Base-by-base conservation (phyloP, 345 rosid species). In the Gossypium longicalyx region DNA sequence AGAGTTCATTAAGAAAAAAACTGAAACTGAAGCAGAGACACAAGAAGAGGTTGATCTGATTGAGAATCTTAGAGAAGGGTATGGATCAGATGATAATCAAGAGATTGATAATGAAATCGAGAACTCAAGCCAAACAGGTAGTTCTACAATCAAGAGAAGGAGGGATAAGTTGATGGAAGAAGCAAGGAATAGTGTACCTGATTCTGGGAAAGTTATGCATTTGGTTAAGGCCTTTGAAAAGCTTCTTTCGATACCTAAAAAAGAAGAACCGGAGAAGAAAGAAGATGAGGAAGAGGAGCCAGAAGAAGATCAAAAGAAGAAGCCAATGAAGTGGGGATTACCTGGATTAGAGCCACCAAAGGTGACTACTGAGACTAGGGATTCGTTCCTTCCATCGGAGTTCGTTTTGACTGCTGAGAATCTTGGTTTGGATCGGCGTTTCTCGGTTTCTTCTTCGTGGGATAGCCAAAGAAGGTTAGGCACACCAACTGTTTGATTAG, bases 161-260 rank as follows among this genome's bases (percentile, higher is more conserved):
- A 91, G 98, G 82, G 96, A 80, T 2, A 88, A 75, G 81, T 76
- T 88, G 56, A 86, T 92, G 71, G 95, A 88, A 79, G 88, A 84
- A 52, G 87, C 88, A 22, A 81, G 97, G 80, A 84, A 80, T 1
- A 94, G 95, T 64, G 86, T 81, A 75, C 91, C 94, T 64, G 87
- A 89, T 52, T 82, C 66, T 19, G 97, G 98, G 19, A 89, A 83
- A 70, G 98, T 94, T 73, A 78, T 76, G 94, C 89, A 92, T 80
- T 77, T 94, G 79, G 95, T 92, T 7, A 76, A 87, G 80, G 97
- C 95, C 0, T 94, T 94, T 71, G 98, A 94, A 85, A 80, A 75
- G 78, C 85, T 89, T 45, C 74, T 78, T 64, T 73, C 88, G 1
- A 79, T 91, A 58, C 86, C 86, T 0, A 75, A 64, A n/a, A 74